Evolutionary conservation across 148 eudicot genomes (phyloP), one percentile per base, ranked within the genome.

Genomic region (Diospyros lotus): DNA sequence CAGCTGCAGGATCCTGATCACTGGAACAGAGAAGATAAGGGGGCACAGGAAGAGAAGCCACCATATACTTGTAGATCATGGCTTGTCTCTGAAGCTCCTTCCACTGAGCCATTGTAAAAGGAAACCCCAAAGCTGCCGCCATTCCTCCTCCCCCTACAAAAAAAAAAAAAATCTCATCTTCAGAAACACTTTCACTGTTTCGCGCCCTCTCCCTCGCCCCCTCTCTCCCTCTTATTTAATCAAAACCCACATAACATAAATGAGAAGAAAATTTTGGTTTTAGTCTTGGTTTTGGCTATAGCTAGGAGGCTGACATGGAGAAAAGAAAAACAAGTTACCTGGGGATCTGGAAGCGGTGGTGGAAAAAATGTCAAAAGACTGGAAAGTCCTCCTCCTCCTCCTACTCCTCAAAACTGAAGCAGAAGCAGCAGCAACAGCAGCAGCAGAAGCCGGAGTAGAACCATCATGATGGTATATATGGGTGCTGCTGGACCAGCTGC

Each of bases 11-110:
- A 67, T 14, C 66, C 70, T 43, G 69, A 64, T 68, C 28, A 73
- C 76, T 38, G 79, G 88, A 82, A 18, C 82, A 78, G 77, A 93
- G 94, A 43, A 90, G 96, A 74, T 88, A 63, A 78, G 80, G 80
- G 68, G 96, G 93, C 56, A 93, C 88, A 62, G 98, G 94, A 43
- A 89, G 65, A 75, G 89, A 89, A 7, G 89, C 87, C 72, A 82
- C 74, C 89, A 93, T 89, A 82, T 86, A 89, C 73, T 91, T 91
- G 75, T 85, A 93, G 38, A 93, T 83, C 90, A 86, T 89, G 61
- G 96, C 91, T 89, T 93, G 98, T 72, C 90, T 89, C 64, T 90
- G 87, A 1, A 93, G 76, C 77, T 93, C 98, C 73, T 86, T 86
- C 96, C 89, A 85, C 71, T 93, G 98, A 61, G 85, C 82, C 58